Evolutionary conservation across 805 yeast genomes (phyloP), one percentile per base, ranked within the genome.

Genomic region (Wickerhamomyces chaumierensis): DNA sequence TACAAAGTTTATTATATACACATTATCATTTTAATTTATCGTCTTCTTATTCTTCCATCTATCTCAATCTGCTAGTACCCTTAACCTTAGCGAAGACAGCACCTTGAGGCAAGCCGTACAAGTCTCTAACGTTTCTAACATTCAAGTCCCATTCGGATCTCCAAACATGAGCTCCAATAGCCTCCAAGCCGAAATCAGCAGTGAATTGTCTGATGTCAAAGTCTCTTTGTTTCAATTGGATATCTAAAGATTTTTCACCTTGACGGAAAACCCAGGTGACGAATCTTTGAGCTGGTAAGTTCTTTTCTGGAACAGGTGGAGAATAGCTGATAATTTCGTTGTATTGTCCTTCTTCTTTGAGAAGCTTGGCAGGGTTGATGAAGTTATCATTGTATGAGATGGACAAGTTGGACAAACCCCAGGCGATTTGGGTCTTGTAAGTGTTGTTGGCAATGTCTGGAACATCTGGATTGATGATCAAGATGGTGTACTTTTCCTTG

Each of bases 101-200:
- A 37, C 96, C 96, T 43, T 64, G 57, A 16, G 78, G 80, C 43
- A 90, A 66, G 4, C 86, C 90, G 55, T 81, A 84, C 54, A 69
- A 59, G 45, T 68, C 72, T 59, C 97, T 77, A 20, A 88, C 79
- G 3, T 55, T 57, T 23, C 69, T 69, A 34, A 84, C 81, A 49
- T 79, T 73, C 49, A 83, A 64, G 60, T 92, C 97, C 76, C 81
- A 90, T 33, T 61, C 65, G 48, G 80, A 76, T 69, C 97, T 78
- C 90, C 94, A 90, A 35, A 85, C 69, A 57, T 86, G 94, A 2
- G 94, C 96, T 20, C 97, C 96, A 36, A 88, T 75, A 1, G 96
- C 75, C n/a, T 65, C 63, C 48, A 92, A 69, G 4, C 65, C 56
- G 57, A 82, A 56, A 3, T 59, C 45, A 3, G 60, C 65, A 14